These are phyloP conservation scores for Ophiostoma sp. DNA, from an alignment of 2,329 filamentous ascomycete genomes.

Conservation along the genomic window DNA sequence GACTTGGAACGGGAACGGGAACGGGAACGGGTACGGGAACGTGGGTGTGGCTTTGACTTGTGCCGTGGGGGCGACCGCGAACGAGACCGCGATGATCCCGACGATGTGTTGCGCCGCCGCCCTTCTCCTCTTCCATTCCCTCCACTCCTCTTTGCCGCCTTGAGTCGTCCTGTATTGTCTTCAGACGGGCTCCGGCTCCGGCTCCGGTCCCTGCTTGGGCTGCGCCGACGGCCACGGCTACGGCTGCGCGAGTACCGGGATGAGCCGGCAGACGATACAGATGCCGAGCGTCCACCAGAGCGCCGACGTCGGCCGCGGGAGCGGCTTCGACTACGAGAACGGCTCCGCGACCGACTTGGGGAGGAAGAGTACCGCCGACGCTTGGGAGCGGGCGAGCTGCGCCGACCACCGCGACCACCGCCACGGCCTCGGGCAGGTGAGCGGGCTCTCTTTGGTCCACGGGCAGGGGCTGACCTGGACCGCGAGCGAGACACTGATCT, in stretches of 20 bases:
- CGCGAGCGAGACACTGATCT: constrained; percentile 20
- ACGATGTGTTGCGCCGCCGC: constrained; percentile 44
- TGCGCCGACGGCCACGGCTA: constrained; percentile 26
- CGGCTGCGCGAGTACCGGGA: constrained; percentile 31
- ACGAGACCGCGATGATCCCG: constrained; percentile 44
- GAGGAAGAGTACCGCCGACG: constrained; percentile 47
- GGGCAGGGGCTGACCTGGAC: neutral
- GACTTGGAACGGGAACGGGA: constrained; percentile 45
- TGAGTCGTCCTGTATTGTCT: constrained; percentile 3
- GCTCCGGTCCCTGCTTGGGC: constrained; percentile 32
- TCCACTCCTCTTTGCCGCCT: neutral
- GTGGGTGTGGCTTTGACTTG: constrained; percentile 31
- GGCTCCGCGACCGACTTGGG: constrained; percentile 41
- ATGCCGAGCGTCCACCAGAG: constrained; percentile 33
- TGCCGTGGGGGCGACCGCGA: constrained; percentile 6
- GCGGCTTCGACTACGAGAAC: constrained; percentile 43
- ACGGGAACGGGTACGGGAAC: constrained; percentile 37
- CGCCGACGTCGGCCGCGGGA: constrained; percentile 40
- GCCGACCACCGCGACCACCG: constrained; percentile 35
- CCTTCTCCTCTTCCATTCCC: constrained; percentile 15
- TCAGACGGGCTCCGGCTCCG: constrained; percentile 17
- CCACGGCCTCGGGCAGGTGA: constrained; percentile 31
- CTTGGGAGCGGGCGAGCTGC: constrained; percentile 39
- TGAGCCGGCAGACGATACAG: constrained; percentile 31
- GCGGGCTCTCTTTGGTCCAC: constrained; percentile 14